Evolutionary conservation across 805 yeast species (phyloP).

Genomic region (Candida sithepensis): DNA sequence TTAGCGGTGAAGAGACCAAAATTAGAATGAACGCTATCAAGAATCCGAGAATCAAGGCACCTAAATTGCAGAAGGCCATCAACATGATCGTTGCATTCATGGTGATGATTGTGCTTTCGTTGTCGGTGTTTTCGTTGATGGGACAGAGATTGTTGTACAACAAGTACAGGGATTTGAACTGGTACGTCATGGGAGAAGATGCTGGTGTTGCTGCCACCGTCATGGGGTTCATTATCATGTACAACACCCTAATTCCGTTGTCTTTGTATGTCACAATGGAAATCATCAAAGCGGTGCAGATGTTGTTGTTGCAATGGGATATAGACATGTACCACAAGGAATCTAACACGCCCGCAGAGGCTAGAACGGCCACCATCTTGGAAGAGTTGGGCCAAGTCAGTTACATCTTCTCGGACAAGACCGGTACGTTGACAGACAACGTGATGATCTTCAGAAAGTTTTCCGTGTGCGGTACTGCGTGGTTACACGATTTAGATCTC

Average conservation of each 20-base stretch:
- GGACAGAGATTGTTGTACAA: conserved; percentile 60
- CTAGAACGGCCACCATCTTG: conserved; percentile 89
- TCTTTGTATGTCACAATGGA: conserved; percentile 97
- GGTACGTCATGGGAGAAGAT: conserved; percentile 74
- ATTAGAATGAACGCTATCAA: conserved; percentile 92
- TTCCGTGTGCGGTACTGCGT: conserved; percentile 82
- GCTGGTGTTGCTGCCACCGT: conserved; percentile 86
- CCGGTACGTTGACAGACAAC: conserved; percentile 96
- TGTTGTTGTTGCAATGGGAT: conserved; percentile 79
- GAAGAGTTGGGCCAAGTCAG: conserved; percentile 98
- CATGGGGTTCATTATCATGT: conserved; percentile 97
- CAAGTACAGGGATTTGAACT: conserved; percentile 41
- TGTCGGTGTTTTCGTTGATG: conserved; percentile 79
- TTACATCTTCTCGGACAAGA: conserved; percentile 91
- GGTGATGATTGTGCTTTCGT: conserved; percentile 73
- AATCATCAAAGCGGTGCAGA: conserved; percentile 85
- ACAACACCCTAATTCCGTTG: conserved; percentile 90
- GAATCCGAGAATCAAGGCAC: conserved; percentile 89
- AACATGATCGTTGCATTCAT: conserved; percentile 81
- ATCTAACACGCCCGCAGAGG: conserved; percentile 88
- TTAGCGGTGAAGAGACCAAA: conserved; percentile 94
- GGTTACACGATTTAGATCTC: conserved; percentile 75
- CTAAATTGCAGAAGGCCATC: conserved; percentile 79
- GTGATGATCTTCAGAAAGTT: conserved; percentile 88
- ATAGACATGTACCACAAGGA: conserved; percentile 89